These are phyloP conservation scores for Neocucurbitaria cava DNA, from an alignment of 2,329 filamentous ascomycete genomes.

Conservation along the genomic window DNA sequence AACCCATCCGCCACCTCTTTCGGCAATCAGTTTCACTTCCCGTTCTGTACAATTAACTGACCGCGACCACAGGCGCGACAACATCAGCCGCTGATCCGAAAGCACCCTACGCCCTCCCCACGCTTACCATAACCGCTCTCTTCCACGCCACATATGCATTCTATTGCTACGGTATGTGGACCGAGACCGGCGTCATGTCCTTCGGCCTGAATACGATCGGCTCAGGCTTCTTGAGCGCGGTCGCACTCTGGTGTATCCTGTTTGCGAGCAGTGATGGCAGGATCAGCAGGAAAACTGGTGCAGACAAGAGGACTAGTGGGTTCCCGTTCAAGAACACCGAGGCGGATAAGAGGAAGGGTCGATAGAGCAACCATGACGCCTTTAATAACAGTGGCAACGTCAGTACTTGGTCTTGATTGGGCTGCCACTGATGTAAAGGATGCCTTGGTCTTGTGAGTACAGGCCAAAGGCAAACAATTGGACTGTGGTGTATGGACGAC, in stretches of 20 bases:
- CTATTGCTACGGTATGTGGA: conserved; percentile 70
- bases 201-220: conserved; percentile 68
- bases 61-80: conserved; percentile 33
- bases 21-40: background rate
- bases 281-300: conserved; percentile 68
- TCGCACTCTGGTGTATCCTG: conserved; percentile 70
- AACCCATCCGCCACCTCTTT: background rate
- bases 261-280: conserved; percentile 64
- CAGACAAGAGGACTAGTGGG: conserved; percentile 70
- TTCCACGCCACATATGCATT: conserved; percentile 69
- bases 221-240: conserved; percentile 63
- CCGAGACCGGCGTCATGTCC: conserved; percentile 60
- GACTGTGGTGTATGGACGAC: background rate
- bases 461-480: background rate
- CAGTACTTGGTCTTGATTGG: background rate
- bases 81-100: conserved; percentile 47
- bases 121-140: conserved; percentile 68
- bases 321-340: conserved; percentile 70
- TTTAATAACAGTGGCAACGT: background rate
- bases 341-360: conserved; percentile 59
- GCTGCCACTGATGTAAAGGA: background rate
- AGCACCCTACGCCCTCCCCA: conserved; percentile 64
- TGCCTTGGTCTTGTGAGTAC: background rate
- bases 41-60: background rate
- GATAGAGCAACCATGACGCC: conserved; percentile 18